Evolutionary conservation across 2,329 filamentous ascomycete genomes (phyloP).

Genomic region (Bipolaris gigantea): DNA sequence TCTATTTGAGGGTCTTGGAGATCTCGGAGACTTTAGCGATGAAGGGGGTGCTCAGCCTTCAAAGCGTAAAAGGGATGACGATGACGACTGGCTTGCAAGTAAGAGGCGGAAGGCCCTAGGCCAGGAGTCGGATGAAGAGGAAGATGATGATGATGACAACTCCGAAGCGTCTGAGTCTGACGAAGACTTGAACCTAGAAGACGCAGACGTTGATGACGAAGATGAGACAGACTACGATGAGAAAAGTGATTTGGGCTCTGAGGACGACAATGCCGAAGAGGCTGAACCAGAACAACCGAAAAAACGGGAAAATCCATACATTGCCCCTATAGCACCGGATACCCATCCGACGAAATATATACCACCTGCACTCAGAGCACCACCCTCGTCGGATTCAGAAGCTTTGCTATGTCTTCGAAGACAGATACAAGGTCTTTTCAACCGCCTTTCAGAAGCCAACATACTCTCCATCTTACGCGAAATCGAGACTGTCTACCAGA

Average conservation of each 20-base stretch:
- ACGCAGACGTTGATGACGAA: constrained; percentile 21
- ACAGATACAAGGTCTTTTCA: constrained; percentile 85
- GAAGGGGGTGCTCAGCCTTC: constrained; percentile 52
- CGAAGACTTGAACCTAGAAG: constrained; percentile 36
- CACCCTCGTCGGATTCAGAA: constrained; percentile 66
- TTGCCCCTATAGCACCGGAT: constrained; percentile 64
- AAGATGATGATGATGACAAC: constrained; percentile 38
- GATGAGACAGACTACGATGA: constrained; percentile 24
- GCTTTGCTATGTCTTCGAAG: constrained; percentile 69
- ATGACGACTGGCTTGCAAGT: constrained; percentile 60
- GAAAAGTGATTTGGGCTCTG: constrained; percentile 19
- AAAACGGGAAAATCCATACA: constrained; percentile 81
- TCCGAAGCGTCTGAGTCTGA: constrained; percentile 25
- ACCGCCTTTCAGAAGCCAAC: constrained; percentile 90
- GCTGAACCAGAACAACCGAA: constrained; percentile 40
- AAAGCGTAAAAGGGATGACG: constrained; percentile 62
- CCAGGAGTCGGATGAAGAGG: constrained; percentile 22
- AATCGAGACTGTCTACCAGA: constrained; percentile 79
- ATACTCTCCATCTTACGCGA: constrained; percentile 81
- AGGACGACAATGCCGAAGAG: constrained; percentile 35
- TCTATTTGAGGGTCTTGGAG: constrained; percentile 69
- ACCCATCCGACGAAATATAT: constrained; percentile 71
- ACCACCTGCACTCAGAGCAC: constrained; percentile 77
- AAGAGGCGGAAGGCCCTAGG: constrained; percentile 58
- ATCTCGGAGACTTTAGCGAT: constrained; percentile 54